A percentile compares a stretch with the other conserved stretches of the same genome.
phyloP scores from a whole-genome alignment of 2,329 filamentous ascomycete species.

The Onygenales sp. region DNA sequence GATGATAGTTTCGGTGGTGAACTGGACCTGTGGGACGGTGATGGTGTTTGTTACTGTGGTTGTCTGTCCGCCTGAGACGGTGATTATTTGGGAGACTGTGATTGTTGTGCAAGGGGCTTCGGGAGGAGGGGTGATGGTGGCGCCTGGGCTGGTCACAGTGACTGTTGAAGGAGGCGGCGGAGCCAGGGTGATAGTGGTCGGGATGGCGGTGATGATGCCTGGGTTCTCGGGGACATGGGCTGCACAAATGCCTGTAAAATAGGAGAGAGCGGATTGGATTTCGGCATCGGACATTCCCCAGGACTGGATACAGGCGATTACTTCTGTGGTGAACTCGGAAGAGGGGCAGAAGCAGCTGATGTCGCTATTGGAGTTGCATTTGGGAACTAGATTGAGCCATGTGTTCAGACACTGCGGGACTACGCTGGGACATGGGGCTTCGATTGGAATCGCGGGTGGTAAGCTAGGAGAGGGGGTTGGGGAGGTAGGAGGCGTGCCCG shows the following conservation, averaged over 20 bases:
- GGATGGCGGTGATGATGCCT: conserved; percentile 69
- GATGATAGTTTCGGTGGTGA: conserved; percentile 24
- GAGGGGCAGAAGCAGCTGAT: conserved; percentile 78
- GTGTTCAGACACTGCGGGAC: conserved; percentile 88
- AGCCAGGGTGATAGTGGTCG: conserved; percentile 47
- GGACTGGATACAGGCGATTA: conserved; percentile 73
- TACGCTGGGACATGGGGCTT: conserved; percentile 50
- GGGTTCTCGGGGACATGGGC: conserved; percentile 66
- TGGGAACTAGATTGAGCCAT: conserved; percentile 60
- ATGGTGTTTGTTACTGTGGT: conserved; percentile 26
- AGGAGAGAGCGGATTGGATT: conserved; percentile 62
- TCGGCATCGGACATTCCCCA: conserved; percentile 59
- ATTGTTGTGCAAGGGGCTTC: conserved; percentile 30
- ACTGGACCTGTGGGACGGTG: conserved; percentile 37
- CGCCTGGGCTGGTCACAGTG: conserved; percentile 29
- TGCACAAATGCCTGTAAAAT: conserved; percentile 88
- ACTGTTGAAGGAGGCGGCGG: conserved; percentile 44
- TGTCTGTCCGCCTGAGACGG: conserved; percentile 5
- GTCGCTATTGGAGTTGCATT: conserved; percentile 79
- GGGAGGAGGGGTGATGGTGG: conserved; percentile 15
- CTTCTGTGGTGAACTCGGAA: conserved; percentile 62
- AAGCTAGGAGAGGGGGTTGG: neutral
- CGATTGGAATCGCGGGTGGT: neutral
- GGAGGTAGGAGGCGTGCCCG: neutral
- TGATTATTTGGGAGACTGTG: conserved; percentile 25